phyloP scores from a whole-genome alignment of 1,139 yeast species.

The Kodamaea plutei region DNA sequence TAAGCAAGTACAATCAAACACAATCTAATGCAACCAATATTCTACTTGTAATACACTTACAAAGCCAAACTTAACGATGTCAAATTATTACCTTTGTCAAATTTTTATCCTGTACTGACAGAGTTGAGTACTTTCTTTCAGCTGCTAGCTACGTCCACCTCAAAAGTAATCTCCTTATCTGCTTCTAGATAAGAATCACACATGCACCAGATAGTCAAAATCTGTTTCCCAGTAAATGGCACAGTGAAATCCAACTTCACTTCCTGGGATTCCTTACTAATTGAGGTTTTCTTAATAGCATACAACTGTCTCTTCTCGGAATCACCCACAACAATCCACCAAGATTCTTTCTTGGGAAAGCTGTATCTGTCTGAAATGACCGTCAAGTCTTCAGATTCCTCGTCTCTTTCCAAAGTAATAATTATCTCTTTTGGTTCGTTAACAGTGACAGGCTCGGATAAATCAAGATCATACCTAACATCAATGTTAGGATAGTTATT shows the following conservation, averaged over 20 bases:
- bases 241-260: slow-evolving; percentile 55
- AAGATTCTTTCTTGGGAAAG: slow-evolving; percentile 60
- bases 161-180: slow-evolving; percentile 61
- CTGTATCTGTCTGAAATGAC: slow-evolving; percentile 61
- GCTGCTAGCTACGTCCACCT: background rate
- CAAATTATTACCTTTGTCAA: too few species aligned
- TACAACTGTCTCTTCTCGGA: slow-evolving; percentile 54
- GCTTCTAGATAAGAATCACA: slow-evolving; percentile 91
- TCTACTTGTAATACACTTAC: too few species aligned
- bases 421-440: slow-evolving; percentile 45
- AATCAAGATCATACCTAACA: slow-evolving; percentile 48
- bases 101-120: too few species aligned
- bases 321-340: slow-evolving; percentile 89
- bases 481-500: slow-evolving; percentile 89
- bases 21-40: too few species aligned
- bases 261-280: slow-evolving; percentile 50
- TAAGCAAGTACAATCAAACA: too few species aligned
- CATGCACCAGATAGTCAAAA: slow-evolving; percentile 74
- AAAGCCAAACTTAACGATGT: too few species aligned
- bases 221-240: slow-evolving; percentile 57
- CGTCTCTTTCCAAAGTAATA: slow-evolving; percentile 66
- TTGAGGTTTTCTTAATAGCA: slow-evolving; percentile 65
- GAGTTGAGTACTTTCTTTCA: too few species aligned
- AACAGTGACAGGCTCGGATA: slow-evolving; percentile 34
- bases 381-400: slow-evolving; percentile 62